Evolutionary conservation across 1,284 basidiomycete species (phyloP), one percentile per base, ranked within the genome.

Genomic region (Marasmius sp.): DNA sequence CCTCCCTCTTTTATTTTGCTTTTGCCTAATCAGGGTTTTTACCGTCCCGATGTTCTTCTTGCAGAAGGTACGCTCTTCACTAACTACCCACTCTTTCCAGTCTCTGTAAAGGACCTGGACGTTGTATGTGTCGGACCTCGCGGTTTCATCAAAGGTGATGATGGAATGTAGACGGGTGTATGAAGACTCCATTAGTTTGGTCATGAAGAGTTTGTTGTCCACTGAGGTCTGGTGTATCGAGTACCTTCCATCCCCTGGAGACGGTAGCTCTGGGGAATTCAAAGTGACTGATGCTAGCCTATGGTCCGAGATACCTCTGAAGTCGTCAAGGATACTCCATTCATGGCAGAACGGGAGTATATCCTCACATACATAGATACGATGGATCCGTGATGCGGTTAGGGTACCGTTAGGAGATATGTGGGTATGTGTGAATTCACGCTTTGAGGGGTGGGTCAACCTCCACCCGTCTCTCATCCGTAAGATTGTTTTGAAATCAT

Each of bases 221-320:
- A 41, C 39, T 16, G 39, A 41, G 16, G 39, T 16, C 39, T 41
- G 9, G 16, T 41, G 39, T 9, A 41, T 41, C 16, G 61, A 8
- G 58, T 61, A 65, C 1, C 66, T 10, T 0, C 66, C 66, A 7
- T 61, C 41, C 8, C 66, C 66, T 0, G 62, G 54, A 7, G 27
- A 61, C 0, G 66, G 65, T 0, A 59, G 51, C 0, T 43, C 22
- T 1, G 39, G 58, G 5, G 48, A 60, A 1, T 57, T 58, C 1
- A 63, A 1, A 8, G 16, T 51, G 7, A 60, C n/a, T 0, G 52
- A 48, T n/a, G 63, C 56, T 47, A 67, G 57, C 9, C 51, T 8
- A 47, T 66, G 64, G 55, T 66, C 65, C 7, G 57, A 61, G 5
- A 45, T 5, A 2, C 60, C 39, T 11, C 63, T 61, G 2, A 59